These are phyloP conservation scores for Neocucurbitaria cava DNA, from an alignment of 2,329 filamentous ascomycete genomes.

Conservation along the genomic window DNA sequence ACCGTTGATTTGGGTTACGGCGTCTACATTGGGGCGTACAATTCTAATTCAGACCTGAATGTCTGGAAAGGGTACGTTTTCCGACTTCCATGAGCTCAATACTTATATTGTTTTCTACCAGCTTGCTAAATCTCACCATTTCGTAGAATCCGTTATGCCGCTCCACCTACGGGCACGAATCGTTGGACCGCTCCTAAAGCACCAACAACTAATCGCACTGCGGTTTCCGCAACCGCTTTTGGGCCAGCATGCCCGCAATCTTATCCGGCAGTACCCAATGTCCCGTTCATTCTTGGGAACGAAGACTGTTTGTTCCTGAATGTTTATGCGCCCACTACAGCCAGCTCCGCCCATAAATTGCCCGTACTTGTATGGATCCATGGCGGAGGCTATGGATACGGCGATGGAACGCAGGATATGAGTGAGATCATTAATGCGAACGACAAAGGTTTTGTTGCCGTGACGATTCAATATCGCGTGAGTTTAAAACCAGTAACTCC, in stretches of 20 bases:
- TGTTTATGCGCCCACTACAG: slow-evolving; percentile 40
- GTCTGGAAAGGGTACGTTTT: slow-evolving; percentile 31
- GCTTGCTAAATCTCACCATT: slow-evolving; percentile 1
- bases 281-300: slow-evolving; percentile 12
- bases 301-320: slow-evolving; percentile 51
- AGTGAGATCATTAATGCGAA: slow-evolving; percentile 56
- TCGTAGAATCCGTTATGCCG: slow-evolving; percentile 30
- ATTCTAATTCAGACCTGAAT: slow-evolving; percentile 25
- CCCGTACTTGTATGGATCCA: slow-evolving; percentile 46
- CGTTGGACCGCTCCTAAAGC: slow-evolving; percentile 27
- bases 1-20: slow-evolving; percentile 29
- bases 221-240: slow-evolving; percentile 13
- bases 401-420: slow-evolving; percentile 49
- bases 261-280: slow-evolving; percentile 5
- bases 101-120: background rate
- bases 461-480: slow-evolving; percentile 60
- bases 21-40: slow-evolving; percentile 23
- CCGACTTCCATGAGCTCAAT: background rate
- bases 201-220: slow-evolving; percentile 14
- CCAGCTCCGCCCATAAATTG: slow-evolving; percentile 19
- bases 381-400: slow-evolving; percentile 48
- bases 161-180: slow-evolving; percentile 18
- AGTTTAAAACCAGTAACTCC: background rate
- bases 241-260: slow-evolving; percentile 25
- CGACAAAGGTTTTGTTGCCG: slow-evolving; percentile 56